phyloP scores from a whole-genome alignment of 495 filamentous ascomycete genomes.

The Apodospora peruviana region DNA sequence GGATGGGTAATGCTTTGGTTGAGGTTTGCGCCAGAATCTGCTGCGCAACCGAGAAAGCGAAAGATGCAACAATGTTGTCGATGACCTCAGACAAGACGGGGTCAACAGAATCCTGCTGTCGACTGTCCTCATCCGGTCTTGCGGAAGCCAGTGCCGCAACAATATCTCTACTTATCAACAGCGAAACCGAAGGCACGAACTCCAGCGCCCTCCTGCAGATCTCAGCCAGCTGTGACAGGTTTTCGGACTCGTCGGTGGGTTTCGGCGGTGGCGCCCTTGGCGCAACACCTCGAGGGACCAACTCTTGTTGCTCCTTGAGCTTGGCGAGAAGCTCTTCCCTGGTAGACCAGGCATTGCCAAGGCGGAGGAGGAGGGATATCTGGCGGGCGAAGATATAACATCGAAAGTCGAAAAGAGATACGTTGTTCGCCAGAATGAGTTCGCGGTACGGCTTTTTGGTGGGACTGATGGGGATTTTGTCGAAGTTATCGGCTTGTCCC shows the following conservation, averaged over 20 bases:
- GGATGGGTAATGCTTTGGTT: slow-evolving; percentile 61
- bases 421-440: slow-evolving; percentile 88
- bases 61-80: slow-evolving; percentile 78
- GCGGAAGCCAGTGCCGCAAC: slow-evolving; percentile 35
- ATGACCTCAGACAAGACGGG: slow-evolving; percentile 48
- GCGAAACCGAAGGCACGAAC: slow-evolving; percentile 73
- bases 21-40: slow-evolving; percentile 74
- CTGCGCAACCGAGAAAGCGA: slow-evolving; percentile 72
- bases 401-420: slow-evolving; percentile 95
- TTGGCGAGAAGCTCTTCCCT: slow-evolving; percentile 52
- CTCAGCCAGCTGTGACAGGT: slow-evolving; percentile 70
- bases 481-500: slow-evolving; percentile 22
- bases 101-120: slow-evolving; percentile 14
- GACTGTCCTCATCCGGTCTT: slow-evolving; percentile 12
- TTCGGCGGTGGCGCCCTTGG: slow-evolving; percentile 39
- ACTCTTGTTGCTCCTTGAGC: slow-evolving; percentile 51
- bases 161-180: slow-evolving; percentile 73
- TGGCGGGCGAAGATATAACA: slow-evolving; percentile 93
- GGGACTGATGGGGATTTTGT: slow-evolving; percentile 63
- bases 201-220: slow-evolving; percentile 71
- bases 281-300: slow-evolving; percentile 46
- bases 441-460: slow-evolving; percentile 81
- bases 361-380: slow-evolving; percentile 72
- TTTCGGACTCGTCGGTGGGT: slow-evolving; percentile 58
- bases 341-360: slow-evolving; percentile 63